Percentiles rank a stretch among this genome's conserved stretches.
phyloP scores from a whole-genome alignment of 805 yeast genomes.

The Lipomyces starkeyi region DNA sequence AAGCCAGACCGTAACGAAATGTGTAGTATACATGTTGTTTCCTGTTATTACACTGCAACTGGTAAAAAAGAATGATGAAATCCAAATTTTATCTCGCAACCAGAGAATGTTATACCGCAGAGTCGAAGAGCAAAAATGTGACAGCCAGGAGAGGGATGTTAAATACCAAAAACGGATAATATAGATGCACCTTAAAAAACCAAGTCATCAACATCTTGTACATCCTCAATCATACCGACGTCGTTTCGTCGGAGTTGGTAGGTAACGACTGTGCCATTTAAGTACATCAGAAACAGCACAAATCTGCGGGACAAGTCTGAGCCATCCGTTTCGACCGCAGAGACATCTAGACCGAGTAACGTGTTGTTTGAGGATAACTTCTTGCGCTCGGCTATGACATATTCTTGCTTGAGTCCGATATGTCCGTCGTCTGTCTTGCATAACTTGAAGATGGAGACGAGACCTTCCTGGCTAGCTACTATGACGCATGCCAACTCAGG shows the following conservation, averaged over 20 bases:
- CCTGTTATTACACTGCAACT: not conserved
- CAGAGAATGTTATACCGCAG: not conserved
- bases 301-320: conserved; percentile 16
- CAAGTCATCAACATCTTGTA: conserved; percentile 16
- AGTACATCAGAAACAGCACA: conserved; percentile 20
- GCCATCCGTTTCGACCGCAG: conserved; percentile 5
- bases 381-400: conserved; percentile 15
- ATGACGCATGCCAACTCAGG: conserved; percentile 26
- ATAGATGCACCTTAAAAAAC: conserved; percentile 2
- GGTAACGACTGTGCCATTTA: conserved; percentile 27
- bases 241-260: conserved; percentile 21
- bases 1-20: not conserved
- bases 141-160: too few relatives aligned
- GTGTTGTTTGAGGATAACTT: conserved; percentile 3
- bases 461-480: conserved; percentile 28
- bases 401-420: conserved; percentile 32
- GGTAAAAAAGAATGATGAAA: not conserved
- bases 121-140: not conserved
- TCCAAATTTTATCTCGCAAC: not conserved
- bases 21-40: not conserved
- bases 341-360: conserved; percentile 22
- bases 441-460: conserved; percentile 28
- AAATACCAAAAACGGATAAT: too few relatives aligned
- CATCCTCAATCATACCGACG: conserved; percentile 4
- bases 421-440: conserved; percentile 19